Base-by-base conservation (phyloP, 2,329 filamentous ascomycete genomes). In the Arthroderma sp. region DNA sequence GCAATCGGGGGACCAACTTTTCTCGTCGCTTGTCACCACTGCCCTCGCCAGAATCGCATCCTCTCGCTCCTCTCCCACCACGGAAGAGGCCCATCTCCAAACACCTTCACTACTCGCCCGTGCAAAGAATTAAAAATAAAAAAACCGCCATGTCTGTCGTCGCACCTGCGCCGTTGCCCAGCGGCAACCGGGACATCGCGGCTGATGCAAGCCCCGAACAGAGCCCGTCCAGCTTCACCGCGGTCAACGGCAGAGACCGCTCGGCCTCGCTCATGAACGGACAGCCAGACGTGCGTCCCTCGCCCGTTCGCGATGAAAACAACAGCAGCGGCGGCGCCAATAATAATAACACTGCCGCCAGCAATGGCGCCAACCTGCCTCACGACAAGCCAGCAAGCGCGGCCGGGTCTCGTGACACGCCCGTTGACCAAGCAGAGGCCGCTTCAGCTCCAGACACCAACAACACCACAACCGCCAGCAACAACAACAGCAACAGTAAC, bases 191-290 rank as follows among this genome's bases (percentile, higher is more conserved):
- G 54, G 61, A 63, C 17, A 38, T 51, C 52, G 23, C 53, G 28
- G 58, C 47, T 23, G 66, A 67, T 57, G 64, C 66, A n/a, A 70
- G 66, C 56, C 59, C 69, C 23, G 73, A 73, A 21, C 70, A 73
- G 56, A 74, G 71, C 55, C 72, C 73, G 31, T 73, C 73, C 31
- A 70, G 71, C 44, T 76, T 76, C 60, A 76, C 74, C 3, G 73
- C 74, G 19, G 73, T 76, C 38, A 76, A 76, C 64, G 74, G 72
- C 44, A 71, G 66, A 60, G 71, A 73, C 8, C 60, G 57, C 11
- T 52, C 62, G 23, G 54, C 56, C 25, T 25, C 51, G 53, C 54
- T 57, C 56, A 49, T 55, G 19, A 59, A 62, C 37, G 57, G 60
- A 19, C 43, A 62, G 28, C 41, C 61, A 44, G 61, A 65, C 23